Base-by-base conservation (phyloP, 768 basidiomycete genomes). In the Lepiota venenata region DNA sequence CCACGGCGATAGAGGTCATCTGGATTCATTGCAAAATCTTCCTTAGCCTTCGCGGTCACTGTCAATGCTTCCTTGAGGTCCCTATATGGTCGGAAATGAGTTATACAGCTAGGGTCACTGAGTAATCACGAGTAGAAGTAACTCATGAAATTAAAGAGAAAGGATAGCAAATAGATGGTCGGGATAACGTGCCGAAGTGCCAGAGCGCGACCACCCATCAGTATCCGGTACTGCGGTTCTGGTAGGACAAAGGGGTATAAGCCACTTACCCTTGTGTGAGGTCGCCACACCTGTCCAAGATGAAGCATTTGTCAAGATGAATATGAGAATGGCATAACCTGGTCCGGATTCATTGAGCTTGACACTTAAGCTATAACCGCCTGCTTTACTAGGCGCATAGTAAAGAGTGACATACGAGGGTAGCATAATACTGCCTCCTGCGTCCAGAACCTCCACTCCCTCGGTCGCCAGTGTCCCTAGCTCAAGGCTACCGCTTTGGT, bases 271-370 rank as follows among this genome's bases (percentile, higher is more conserved):
- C 82, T 42, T 73, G 74, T 20, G 73, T 60, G 40, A 85, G 74
- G 18, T 74, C 66, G 48, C 74, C 75, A 57, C 81, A 83, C 65
- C 75, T 67, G 58, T 78, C 78, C 52, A 87, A 69, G 47, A 87
- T 79, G 63, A 84, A 84, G 66, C 82, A 85, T 66, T 87, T 84
- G 71, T 86, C 84, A 29, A 86, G 74, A 66, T 84, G 84, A 59
- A 87, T 79, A 60, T 85, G 83, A 16, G 81, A 75, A 66, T 84
- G 83, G 63, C 82, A 84, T 47, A 85, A 59, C 58, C 68, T 71
- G 54, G 36, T 43, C 20, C 35, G 54, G 45, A 44, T 44, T 11
- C 32, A 52, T 56, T 59, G 46, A 61, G 55, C 50, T 25, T 32
- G 37, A 25, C 8, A 20, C 27, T 39, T 32, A 32, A 32, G 39